These are phyloP conservation scores for Ramularia collo-cygni DNA, from an alignment of 2,329 filamentous ascomycete genomes.

Conservation along the genomic window DNA sequence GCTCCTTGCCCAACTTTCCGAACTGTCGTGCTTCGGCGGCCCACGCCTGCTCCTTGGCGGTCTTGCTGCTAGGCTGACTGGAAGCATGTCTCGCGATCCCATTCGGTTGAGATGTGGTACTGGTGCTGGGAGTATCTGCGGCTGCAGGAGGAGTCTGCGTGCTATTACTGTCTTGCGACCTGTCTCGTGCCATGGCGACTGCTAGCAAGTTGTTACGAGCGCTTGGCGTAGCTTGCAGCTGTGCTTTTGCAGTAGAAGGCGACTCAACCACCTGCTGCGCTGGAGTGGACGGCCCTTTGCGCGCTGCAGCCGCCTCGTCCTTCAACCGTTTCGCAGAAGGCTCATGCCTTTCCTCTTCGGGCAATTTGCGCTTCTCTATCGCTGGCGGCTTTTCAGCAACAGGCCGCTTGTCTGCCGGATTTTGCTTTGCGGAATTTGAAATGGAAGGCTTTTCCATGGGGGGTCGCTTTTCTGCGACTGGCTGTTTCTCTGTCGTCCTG, in stretches of 20 bases:
- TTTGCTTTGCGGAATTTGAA: conserved; percentile 7
- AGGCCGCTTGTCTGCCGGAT: conserved; percentile 12
- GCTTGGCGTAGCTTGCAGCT: conserved; percentile 21
- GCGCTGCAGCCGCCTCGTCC: conserved; percentile 12
- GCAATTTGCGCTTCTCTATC: conserved; percentile 9
- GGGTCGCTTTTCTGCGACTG: conserved; percentile 3
- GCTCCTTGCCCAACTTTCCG: conserved; percentile 36
- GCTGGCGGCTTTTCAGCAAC: conserved; percentile 7
- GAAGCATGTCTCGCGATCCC: conserved; percentile 15
- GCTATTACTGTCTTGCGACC: conserved; percentile 19
- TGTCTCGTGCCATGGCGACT: conserved; percentile 20
- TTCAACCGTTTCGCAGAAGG: conserved; percentile 24
- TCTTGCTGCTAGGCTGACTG: conserved; percentile 20
- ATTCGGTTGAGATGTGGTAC: conserved; percentile 9
- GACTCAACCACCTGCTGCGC: conserved; percentile 17
- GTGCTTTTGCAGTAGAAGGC: conserved; percentile 18
- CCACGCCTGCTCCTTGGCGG: conserved; percentile 31
- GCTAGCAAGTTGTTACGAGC: conserved; percentile 25
- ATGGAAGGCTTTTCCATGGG: conserved; percentile 6
- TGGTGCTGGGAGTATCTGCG: conserved; percentile 18
- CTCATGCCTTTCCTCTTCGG: conserved; percentile 10
- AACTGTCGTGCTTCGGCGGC: conserved; percentile 34
- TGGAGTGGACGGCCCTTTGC: conserved; percentile 22
- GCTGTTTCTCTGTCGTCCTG: conserved; percentile 4
- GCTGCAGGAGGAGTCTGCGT: conserved; percentile 21